phyloP scores from a whole-genome alignment of 495 filamentous ascomycete species.

The Neurospora africana region DNA sequence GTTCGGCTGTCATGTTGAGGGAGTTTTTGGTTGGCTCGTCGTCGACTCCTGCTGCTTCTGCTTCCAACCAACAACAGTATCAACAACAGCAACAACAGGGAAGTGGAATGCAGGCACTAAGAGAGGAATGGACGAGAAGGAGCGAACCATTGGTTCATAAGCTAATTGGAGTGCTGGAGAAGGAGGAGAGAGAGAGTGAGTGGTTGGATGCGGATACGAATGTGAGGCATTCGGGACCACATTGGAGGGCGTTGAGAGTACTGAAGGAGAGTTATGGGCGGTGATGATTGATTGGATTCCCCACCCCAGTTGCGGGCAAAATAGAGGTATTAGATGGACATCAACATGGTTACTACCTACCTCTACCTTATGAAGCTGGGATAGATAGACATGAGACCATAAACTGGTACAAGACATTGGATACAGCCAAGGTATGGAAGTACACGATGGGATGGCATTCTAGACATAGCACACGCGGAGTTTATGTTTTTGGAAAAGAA shows the following conservation, averaged over 20 bases:
- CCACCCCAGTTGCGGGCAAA: not conserved
- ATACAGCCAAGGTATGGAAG: not conserved
- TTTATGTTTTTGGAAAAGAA: not conserved
- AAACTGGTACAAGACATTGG: not conserved
- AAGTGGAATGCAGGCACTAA: not conserved
- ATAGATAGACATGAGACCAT: not conserved
- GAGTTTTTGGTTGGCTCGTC: not conserved
- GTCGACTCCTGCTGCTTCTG: not conserved
- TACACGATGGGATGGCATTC: not conserved
- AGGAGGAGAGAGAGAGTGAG: conserved; percentile 1
- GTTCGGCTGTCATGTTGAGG: not conserved
- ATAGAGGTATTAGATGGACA: not conserved
- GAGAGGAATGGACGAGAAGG: not conserved
- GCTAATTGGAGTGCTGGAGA: not conserved
- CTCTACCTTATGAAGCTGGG: not conserved
- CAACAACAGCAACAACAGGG: not conserved
- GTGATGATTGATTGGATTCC: not conserved
- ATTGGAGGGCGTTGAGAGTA: not conserved
- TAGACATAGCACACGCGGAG: not conserved
- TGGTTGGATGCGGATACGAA: conserved; percentile 3
- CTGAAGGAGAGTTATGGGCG: conserved; percentile 1
- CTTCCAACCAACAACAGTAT: not conserved
- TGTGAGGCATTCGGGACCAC: conserved; percentile 1
- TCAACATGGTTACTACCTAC: not conserved
- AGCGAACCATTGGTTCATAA: not conserved